These are phyloP conservation scores for Taiwanofungus camphoratus DNA, from an alignment of 1,284 basidiomycete species.

Conservation along the genomic window DNA sequence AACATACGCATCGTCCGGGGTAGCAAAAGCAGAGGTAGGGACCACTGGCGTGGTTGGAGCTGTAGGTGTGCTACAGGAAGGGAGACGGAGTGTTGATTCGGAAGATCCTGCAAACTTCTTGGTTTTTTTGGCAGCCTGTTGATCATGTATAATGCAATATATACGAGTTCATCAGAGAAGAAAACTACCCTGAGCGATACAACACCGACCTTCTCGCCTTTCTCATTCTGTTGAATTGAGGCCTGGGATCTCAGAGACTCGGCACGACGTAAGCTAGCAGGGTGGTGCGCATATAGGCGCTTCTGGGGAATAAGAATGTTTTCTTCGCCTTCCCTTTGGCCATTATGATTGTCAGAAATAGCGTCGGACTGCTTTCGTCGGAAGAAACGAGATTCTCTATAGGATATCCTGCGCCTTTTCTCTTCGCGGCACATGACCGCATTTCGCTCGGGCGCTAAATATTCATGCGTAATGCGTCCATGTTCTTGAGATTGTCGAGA, in stretches of 20 bases:
- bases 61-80: background rate
- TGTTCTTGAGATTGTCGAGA: no score
- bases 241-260: conserved; percentile 16
- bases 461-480: no score
- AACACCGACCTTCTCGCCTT: conserved; percentile 1
- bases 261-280: conserved; percentile 18
- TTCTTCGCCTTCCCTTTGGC: background rate
- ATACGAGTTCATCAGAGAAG: no score
- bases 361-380: conserved; percentile 1
- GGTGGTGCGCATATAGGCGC: conserved; percentile 13
- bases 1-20: conserved; percentile 3
- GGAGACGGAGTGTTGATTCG: background rate
- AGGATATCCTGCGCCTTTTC: no score
- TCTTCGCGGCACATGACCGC: no score
- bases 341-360: background rate
- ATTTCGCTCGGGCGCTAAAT: no score
- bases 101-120: no score
- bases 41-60: background rate
- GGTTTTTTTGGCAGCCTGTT: no score
- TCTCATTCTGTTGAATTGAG: background rate
- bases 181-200: background rate
- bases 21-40: background rate
- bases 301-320: background rate
- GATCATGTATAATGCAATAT: no score
- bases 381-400: no score